A percentile compares a stretch with the other conserved stretches of the same genome.
Evolutionary conservation across 148 eudicot genomes (phyloP).

Genomic region (Heliamphora exappendiculata): DNA sequence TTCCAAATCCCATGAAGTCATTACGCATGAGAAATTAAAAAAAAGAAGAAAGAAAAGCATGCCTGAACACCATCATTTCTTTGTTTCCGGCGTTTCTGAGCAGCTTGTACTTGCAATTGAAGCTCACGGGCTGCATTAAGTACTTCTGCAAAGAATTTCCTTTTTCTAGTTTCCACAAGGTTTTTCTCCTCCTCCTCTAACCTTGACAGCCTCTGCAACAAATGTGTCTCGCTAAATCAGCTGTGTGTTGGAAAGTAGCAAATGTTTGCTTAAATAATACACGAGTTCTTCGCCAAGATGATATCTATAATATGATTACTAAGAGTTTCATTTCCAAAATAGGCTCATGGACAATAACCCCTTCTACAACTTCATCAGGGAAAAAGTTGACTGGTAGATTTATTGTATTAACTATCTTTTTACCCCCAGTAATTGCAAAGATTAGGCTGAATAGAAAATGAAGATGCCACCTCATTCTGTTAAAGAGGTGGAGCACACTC

Average conservation of each 20-base stretch:
- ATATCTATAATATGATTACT: not conserved
- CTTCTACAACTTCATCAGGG: not conserved
- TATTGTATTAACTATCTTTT: not conserved
- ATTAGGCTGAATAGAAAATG: no score
- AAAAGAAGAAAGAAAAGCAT: not conserved
- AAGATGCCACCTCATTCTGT: no score
- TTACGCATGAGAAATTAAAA: not conserved
- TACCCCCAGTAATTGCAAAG: not conserved
- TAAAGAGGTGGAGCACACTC: no score
- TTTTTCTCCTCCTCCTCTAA: slow-evolving; percentile 87
- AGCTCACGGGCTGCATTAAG: slow-evolving; percentile 89
- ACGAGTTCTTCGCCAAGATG: not conserved
- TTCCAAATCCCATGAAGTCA: not conserved
- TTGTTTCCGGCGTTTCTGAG: slow-evolving; percentile 81
- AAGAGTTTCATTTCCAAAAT: not conserved
- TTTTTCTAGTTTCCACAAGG: slow-evolving; percentile 61
- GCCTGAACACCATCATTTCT: slow-evolving; percentile 68
- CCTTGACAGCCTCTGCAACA: slow-evolving; percentile 77
- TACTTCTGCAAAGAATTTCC: slow-evolving; percentile 84
- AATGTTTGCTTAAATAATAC: not conserved
- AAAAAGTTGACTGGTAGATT: not conserved
- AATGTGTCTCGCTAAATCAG: slow-evolving; percentile 19
- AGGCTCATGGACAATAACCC: not conserved
- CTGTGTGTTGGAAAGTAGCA: not conserved
- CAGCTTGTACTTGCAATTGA: slow-evolving; percentile 70